These are phyloP conservation scores for Hondaea fermentalgiana DNA, from an alignment of 108 stramenopile genomes.

Conservation along the genomic window DNA sequence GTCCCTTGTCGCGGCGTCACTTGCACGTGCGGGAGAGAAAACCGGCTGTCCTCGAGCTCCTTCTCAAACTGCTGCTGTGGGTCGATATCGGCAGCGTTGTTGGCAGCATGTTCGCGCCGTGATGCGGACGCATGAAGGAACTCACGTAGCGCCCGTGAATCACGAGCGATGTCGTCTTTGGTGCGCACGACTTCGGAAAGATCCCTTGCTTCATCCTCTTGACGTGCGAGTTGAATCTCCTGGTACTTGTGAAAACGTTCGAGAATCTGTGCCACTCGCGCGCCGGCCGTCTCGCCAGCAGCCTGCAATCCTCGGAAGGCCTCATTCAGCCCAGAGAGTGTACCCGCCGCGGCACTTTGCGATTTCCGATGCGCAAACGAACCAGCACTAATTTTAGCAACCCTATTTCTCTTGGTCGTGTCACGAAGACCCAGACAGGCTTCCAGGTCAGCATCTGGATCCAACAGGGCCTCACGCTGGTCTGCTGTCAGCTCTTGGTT, in stretches of 20 bases:
- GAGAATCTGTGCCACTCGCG: not conserved
- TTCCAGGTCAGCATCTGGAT: not conserved
- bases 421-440: not conserved
- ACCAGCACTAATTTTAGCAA: not conserved
- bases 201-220: not conserved
- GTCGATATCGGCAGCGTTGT: not conserved
- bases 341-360: too few relatives aligned
- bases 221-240: not conserved
- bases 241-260: slow-evolving; percentile 9
- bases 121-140: not conserved
- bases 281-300: not conserved
- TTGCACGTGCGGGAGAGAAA: not conserved
- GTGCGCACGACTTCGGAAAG: not conserved
- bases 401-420: not conserved
- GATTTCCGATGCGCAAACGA: too few relatives aligned
- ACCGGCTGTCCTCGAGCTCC: not conserved
- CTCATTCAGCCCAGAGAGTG: not conserved
- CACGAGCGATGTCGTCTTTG: not conserved
- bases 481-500: not conserved
- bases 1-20: not conserved
- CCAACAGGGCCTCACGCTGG: not conserved
- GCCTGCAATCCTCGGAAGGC: not conserved
- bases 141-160: not conserved
- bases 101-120: too few relatives aligned
- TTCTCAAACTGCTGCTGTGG: not conserved